phyloP scores from a whole-genome alignment of 495 filamentous ascomycete species.

The Tuber aestivum region DNA sequence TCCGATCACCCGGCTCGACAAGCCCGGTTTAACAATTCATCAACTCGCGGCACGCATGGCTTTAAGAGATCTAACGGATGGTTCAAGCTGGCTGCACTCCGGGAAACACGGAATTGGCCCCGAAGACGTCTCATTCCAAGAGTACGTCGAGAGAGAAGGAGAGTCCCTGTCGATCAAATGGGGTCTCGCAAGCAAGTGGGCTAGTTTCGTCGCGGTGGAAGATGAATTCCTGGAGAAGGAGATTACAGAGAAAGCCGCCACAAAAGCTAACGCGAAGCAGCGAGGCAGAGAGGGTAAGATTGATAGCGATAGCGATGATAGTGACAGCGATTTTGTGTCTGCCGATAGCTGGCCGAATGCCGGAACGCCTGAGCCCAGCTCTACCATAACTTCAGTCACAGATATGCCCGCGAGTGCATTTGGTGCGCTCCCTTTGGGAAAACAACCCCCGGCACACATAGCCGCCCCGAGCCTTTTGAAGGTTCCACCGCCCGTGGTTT shows the following conservation, averaged over 20 bases:
- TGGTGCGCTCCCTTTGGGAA: neutral
- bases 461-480: neutral
- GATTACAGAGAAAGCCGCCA: conserved; percentile 8
- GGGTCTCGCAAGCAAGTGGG: conserved; percentile 60
- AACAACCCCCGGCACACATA: neutral
- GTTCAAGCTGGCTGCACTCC: conserved; percentile 56
- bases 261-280: neutral
- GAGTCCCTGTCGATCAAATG: conserved; percentile 57
- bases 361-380: neutral
- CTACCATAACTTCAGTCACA: neutral
- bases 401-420: neutral
- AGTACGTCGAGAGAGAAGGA: conserved; percentile 58
- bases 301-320: neutral
- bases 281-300: neutral
- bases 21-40: conserved; percentile 50
- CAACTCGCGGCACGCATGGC: conserved; percentile 63
- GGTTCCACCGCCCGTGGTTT: neutral
- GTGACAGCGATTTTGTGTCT: neutral
- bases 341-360: neutral
- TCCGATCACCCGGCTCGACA: conserved; percentile 50
- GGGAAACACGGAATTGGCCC: neutral
- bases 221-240: conserved; percentile 40
- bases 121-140: conserved; percentile 49
- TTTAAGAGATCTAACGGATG: conserved; percentile 59
- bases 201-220: conserved; percentile 62